Base-by-base conservation (phyloP, 2,329 filamentous ascomycete species). In the Arthrobotrys entomopaga region DNA sequence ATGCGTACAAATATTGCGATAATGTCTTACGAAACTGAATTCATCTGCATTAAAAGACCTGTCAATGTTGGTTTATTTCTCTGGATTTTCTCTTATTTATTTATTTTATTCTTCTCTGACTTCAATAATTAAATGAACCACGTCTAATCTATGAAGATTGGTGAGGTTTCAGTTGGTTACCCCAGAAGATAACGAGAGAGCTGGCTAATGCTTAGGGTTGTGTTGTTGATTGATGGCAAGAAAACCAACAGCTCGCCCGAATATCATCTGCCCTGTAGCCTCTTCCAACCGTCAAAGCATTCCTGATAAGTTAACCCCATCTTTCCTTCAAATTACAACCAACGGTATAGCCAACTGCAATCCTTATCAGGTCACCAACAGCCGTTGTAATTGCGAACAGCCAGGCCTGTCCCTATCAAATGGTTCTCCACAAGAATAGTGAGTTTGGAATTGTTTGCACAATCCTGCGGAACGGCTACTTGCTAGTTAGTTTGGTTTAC, bases 381-480 rank as follows among this genome's bases (percentile, higher is more conserved):
- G 15, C 38, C 20, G 53, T 16, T 34, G 24, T 54, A 11, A 34
- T 48, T 24, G 50, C 64, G 40, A 50, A 24, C 40, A 29, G 24
- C 26, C 43, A 60, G 29, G 29, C 64, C 46, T 13, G 34, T 48
- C 59, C 22, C 16, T 56, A 52, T 49, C 57, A 74, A 34, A 79
- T 79, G 78, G 78, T 79, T 46, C 77, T 79, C 60, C 78, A 79
- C 66, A 77, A 79, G 59, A 79, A 77, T 53, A 79, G 78, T 79
- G 74, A 52, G 75, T 75, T 65, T 57, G 8, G 15, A 16, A 11
- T 11, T 3, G n/a, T 19, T 50, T 22, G 29, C 13, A 15, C 42
- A 7, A 1, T 54, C 59, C 20, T 52, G n/a, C 29, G 29, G 58
- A 63, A 3, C 15, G 13, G n/a, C 16, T 19, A 10, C 40, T 3